phyloP scores from a whole-genome alignment of 257 asterid genomes.

The Petunia axillaris region DNA sequence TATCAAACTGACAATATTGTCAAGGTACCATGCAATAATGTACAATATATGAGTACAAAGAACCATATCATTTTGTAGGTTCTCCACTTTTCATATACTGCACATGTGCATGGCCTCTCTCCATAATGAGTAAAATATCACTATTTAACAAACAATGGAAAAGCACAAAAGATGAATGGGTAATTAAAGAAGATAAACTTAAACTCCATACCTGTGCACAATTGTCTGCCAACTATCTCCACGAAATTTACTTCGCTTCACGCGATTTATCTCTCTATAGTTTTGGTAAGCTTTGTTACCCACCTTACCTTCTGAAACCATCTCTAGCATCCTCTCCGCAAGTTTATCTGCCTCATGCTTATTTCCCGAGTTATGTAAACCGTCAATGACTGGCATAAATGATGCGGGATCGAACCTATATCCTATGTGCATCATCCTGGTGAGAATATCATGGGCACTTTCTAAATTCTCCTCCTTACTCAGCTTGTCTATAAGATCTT shows the following conservation, averaged over 20 bases:
- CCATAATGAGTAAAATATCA: constrained; percentile 14
- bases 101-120: neutral
- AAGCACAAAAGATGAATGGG: neutral
- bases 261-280: constrained; percentile 33
- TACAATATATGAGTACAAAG: constrained; percentile 1
- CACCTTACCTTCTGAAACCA: constrained; percentile 55
- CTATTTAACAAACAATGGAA: neutral
- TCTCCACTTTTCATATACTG: neutral
- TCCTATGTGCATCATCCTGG: constrained; percentile 64
- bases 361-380: constrained; percentile 55
- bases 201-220: constrained; percentile 62
- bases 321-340: constrained; percentile 67
- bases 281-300: constrained; percentile 43
- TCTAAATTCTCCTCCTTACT: constrained; percentile 59
- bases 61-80: neutral
- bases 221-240: constrained; percentile 69
- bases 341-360: constrained; percentile 78
- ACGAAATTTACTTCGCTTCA: constrained; percentile 42
- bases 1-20: neutral
- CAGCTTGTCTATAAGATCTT: constrained; percentile 61
- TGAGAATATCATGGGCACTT: constrained; percentile 58
- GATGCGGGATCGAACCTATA: constrained; percentile 78
- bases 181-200: constrained; percentile 10
- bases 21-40: neutral
- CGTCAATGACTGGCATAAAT: constrained; percentile 85